These are phyloP conservation scores for Rosa hybrid DNA, from an alignment of 331 rosid species.

Conservation along the genomic window DNA sequence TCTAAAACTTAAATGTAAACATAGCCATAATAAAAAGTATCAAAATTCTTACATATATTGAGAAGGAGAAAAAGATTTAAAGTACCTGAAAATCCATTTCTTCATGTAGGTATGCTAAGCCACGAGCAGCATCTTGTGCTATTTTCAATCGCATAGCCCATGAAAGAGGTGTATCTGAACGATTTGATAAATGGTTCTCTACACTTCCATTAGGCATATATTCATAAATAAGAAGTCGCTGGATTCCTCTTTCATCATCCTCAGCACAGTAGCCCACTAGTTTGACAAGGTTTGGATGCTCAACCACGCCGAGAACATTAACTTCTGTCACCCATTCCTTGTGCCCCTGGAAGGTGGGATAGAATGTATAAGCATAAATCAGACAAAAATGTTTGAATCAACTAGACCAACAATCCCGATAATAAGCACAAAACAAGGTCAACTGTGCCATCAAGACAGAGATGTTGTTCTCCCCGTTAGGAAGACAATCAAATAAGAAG, in stretches of 20 bases:
- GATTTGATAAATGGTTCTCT: constrained; percentile 70
- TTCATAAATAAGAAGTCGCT: constrained; percentile 85
- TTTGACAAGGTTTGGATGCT: constrained; percentile 98
- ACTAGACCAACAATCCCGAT: neutral
- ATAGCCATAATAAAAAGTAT: neutral
- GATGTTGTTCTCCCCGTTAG: neutral
- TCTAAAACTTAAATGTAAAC: neutral
- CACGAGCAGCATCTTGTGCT: constrained; percentile 96
- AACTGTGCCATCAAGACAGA: neutral
- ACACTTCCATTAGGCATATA: constrained; percentile 93
- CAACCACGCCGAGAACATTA: constrained; percentile 89
- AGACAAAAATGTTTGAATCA: neutral
- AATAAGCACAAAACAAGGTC: neutral
- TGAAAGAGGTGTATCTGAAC: constrained; percentile 63
- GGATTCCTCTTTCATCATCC: constrained; percentile 98
- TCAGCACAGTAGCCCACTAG: constrained; percentile 96
- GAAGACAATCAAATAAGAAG: neutral
- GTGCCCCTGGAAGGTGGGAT: constrained; percentile 62
- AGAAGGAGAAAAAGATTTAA: constrained; percentile 17
- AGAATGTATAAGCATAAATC: neutral
- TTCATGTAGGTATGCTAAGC: constrained; percentile 85
- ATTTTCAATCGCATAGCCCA: constrained; percentile 84
- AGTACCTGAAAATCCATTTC: constrained; percentile 91
- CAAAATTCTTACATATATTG: constrained; percentile 15
- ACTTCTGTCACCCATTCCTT: constrained; percentile 99